Conservation (phyloP, 2,329 filamentous ascomycete species). For the Penicillium sp. region DNA sequence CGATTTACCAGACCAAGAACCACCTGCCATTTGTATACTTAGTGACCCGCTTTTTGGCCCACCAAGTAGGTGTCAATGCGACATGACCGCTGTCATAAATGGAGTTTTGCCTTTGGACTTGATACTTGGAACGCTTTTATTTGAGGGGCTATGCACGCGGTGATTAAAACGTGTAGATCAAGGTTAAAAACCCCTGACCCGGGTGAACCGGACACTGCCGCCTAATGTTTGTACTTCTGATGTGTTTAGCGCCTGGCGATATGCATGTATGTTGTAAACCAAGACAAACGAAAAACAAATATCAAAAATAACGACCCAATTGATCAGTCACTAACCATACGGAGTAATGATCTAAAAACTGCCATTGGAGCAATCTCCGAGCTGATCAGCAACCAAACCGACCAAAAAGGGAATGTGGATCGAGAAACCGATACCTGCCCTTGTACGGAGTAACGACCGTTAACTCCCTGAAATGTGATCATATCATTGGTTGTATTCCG, state of each 20-base stretch:
- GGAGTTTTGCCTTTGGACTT: background rate
- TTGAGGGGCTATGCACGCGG: background rate
- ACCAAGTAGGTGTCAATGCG: background rate
- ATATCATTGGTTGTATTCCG: background rate
- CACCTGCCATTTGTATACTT: background rate
- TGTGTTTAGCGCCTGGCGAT: background rate
- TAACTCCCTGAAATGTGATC: background rate
- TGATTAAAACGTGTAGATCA: no score
- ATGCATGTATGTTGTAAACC: no score
- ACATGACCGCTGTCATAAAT: slow-evolving; percentile 1
- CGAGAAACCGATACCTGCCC: background rate
- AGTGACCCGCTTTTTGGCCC: slow-evolving; percentile 3
- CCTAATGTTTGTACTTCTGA: background rate
- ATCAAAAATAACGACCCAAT: no score
- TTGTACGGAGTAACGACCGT: background rate
- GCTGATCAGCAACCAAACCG: slow-evolving; percentile 3
- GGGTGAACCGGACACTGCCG: background rate
- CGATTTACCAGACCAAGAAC: background rate
- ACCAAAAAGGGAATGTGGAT: background rate
- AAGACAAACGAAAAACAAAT: background rate
- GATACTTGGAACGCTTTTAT: background rate
- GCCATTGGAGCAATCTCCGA: background rate
- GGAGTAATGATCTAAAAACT: background rate
- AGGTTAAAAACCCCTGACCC: background rate
- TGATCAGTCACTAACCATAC: background rate